Evolutionary conservation across 495 filamentous ascomycete species (phyloP).

Genomic region (Lentithecium fluviatile): DNA sequence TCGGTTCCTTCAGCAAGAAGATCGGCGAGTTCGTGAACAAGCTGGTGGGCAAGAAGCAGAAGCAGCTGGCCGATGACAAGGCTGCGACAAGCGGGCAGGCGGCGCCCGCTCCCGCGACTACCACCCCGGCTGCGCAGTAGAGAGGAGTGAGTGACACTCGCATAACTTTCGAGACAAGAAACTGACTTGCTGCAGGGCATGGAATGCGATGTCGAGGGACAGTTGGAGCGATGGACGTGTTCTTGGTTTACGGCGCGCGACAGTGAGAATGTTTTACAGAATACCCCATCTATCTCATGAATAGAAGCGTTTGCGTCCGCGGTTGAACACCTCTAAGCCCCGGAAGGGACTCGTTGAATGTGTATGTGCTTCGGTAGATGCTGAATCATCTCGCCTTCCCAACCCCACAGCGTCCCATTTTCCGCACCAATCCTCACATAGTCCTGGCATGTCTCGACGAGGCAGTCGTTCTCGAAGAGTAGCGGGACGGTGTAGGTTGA

Average conservation of each 20-base stretch:
- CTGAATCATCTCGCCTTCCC: slow-evolving; percentile 12
- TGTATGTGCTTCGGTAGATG: neutral
- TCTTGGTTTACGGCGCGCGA: too few relatives aligned
- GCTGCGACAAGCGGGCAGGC: neutral
- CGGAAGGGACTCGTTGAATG: neutral
- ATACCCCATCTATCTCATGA: too few relatives aligned
- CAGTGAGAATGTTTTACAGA: too few relatives aligned
- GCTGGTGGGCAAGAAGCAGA: slow-evolving; percentile 26
- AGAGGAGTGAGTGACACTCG: neutral
- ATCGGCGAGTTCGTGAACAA: slow-evolving; percentile 25
- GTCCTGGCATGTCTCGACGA: slow-evolving; percentile 11
- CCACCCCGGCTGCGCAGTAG: neutral
- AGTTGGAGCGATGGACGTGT: too few relatives aligned
- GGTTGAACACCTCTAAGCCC: neutral
- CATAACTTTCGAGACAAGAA: neutral
- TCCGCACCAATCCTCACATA: slow-evolving; percentile 10
- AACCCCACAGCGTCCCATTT: slow-evolving; percentile 19
- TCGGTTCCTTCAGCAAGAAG: slow-evolving; percentile 18
- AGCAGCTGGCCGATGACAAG: slow-evolving; percentile 6
- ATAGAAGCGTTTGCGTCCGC: neutral
- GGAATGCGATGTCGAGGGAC: too few relatives aligned
- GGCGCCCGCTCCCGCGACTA: neutral
- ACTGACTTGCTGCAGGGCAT: neutral
- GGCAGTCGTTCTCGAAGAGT: neutral
- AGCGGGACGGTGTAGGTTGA: slow-evolving; percentile 11